Evolutionary conservation across 2,329 filamentous ascomycete species (phyloP), one percentile per base, ranked within the genome.

Genomic region (Paecilomyces sp.): DNA sequence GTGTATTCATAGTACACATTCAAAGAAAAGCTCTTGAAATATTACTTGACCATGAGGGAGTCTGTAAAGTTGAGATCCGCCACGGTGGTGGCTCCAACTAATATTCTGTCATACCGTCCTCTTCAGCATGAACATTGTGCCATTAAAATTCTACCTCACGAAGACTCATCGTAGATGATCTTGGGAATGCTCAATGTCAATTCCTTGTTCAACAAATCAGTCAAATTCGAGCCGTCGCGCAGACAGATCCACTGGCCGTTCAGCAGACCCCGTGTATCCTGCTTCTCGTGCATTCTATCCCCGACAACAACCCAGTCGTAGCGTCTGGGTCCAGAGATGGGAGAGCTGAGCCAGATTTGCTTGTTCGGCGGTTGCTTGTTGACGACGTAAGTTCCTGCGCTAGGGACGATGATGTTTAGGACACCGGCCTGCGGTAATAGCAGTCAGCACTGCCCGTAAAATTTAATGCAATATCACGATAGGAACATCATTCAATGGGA

Each of bases 301-400:
- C 87, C 74, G 60, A 74, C 71, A 13, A 92, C 74, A 58, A 96
- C 89, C 84, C 90, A 99, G 75, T 97, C 92, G 79, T 88, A 99
- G 60, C 93, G 88, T 78, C 97, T 97, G 13, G 94, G 94, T 0
- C 94, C 94, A 5, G 90, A 92, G 58, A 91, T 80, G 3, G 94
- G 94, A 52, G 91, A 96, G 41, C 91, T 94, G 54, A 97, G 85
- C 94, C 94, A 99, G 71, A 99, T 96, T 73, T 88, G 94, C 81
- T 92, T 94, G 81, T 97, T 97, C 22, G 93, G 92, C 0, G 94
- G 94, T 75, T 99, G 94, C 77, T 99, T 99, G 84, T 99, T 99
- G 78, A 99, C 84, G 61, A 99, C 90, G 72, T 95, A 99, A 31
- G 86, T 93, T 63, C 92, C 92, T 56, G 85, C 80, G 12, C 82